Percentiles rank a stretch among this genome's conserved stretches.
These are phyloP conservation scores for Tagetes erecta DNA, from an alignment of 129 eudicot genomes.

Conservation along the genomic window DNA sequence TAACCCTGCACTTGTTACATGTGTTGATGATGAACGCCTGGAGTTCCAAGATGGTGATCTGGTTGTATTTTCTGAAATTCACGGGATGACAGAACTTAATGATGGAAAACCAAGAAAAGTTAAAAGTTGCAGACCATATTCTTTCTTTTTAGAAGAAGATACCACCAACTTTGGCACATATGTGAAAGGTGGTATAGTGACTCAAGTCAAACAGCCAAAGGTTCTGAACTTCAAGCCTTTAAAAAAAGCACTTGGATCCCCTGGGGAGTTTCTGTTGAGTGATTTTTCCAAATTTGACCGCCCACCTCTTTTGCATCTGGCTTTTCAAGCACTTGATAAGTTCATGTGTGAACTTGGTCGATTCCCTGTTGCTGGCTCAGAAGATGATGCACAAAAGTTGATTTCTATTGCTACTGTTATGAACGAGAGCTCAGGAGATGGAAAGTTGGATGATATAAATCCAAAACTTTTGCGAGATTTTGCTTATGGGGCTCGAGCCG, in stretches of 20 bases:
- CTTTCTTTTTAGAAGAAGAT: constrained; percentile 79
- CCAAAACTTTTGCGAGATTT: constrained; percentile 71
- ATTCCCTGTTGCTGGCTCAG: constrained; percentile 75
- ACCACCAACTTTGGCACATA: constrained; percentile 70
- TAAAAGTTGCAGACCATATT: constrained; percentile 67
- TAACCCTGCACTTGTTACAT: constrained; percentile 73
- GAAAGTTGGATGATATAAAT: constrained; percentile 61
- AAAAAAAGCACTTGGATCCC: constrained; percentile 64
- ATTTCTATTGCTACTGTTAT: constrained; percentile 53
- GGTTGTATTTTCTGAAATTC: constrained; percentile 78
- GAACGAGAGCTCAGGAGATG: constrained; percentile 57
- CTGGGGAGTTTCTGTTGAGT: constrained; percentile 80
- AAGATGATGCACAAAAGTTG: constrained; percentile 76
- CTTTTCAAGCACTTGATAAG: constrained; percentile 85
- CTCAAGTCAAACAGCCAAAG: constrained; percentile 88
- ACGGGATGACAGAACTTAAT: constrained; percentile 82
- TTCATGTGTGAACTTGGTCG: constrained; percentile 56
- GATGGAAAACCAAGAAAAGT: constrained; percentile 92
- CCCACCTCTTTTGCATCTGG: constrained; percentile 86
- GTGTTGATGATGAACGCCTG: constrained; percentile 92
- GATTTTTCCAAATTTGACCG: constrained; percentile 93
- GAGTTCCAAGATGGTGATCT: constrained; percentile 96
- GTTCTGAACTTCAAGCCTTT: constrained; percentile 73
- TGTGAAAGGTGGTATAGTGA: constrained; percentile 90
- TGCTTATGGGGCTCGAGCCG: constrained; percentile 92